Base-by-base conservation (phyloP, 225 moss, liverwort and hornwort genomes). In the Physcomitrium patens region DNA sequence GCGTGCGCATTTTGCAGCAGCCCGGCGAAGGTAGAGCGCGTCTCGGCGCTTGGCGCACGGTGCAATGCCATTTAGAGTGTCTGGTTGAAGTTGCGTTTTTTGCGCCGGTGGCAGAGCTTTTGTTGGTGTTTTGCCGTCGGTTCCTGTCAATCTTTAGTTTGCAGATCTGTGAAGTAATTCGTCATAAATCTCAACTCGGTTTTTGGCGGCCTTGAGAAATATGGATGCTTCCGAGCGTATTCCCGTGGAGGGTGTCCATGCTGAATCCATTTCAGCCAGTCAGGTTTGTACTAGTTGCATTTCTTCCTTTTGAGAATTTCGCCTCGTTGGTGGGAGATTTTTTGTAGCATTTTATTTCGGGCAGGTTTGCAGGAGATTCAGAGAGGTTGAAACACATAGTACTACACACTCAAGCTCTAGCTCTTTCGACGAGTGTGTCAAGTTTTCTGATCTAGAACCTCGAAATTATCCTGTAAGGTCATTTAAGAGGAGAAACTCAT, bases 241-340 rank as follows among this genome's bases (percentile, higher is more conserved):
- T 26, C 27, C 22, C 27, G 65, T 65, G 65, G 74, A 74, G 54
- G 65, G 65, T 8, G 44, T 76, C 47, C 60, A 69, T 37, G 28
- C 20, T 47, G 76, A 60, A 28, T 51, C 59, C 42, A 51, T 76
- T 48, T 19, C 31, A 58, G 76, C 76, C 37, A 5, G 76, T 37
- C 76, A 76, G 76, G 76, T 76, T 60, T 23, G 49, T 64, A 26
- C 37, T 46, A 1, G 9, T 46, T 69, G 13, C 68, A 41, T 69
- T 68, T 7, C 3, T 41, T 53, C 12, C 52, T 28, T 1, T 9
- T 17, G 9, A 22, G 10, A 57, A 22, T 57, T 16, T 57, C 10
- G 23, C 57, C 5, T 22, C 44, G 51, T 22, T 42, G 43, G 10
- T 14, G 14, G 56, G 23, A 42, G 18, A 2, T 12, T 56, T 24